Base-by-base conservation (phyloP, 768 basidiomycete genomes). In the Amanita rubescens region DNA sequence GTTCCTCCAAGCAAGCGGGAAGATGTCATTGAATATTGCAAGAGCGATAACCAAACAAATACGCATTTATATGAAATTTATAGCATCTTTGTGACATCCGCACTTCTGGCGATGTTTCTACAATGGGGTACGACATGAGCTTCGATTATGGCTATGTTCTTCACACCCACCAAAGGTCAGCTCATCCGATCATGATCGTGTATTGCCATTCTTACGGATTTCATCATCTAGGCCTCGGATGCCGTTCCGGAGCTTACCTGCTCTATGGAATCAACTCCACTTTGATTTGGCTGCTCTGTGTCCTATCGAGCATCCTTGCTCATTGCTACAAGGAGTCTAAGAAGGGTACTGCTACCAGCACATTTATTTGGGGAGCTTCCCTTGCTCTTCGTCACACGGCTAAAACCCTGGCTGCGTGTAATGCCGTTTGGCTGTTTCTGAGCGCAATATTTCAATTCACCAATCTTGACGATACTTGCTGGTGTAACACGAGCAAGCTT, bases 401-500 rank as follows among this genome's bases (percentile, higher is more conserved):
- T 8, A 70, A 69, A 49, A 11, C 58, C 1, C 19, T 70, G 5
- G 70, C 69, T 9, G 46, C 58, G 1, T n/a, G 59, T n/a, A 73
- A 73, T 42, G 62, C 70, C 0, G 34, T 67, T 1, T 66, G 68
- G 67, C 62, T 71, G 22, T 41, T 73, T 9, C 45, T 59, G 8
- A 42, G 58, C 11, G 67, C 67, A 38, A 27, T 70, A 5, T 63
- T 71, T 44, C 71, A 71, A 48, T 68, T 71, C 49, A 62, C 60
- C 30, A 66, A 59, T 11, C 65, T 69, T 48, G 69, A 63, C 15
- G 60, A 70, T 43, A 58, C 65, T 9, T 73, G 70, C 43, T 73
- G 68, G 24, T 73, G 71, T 57, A 68, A 71, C 45, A 64, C 68
- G 57, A 65, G 63, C 52, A 65, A 66, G 14, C 54, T 71, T 14